These are phyloP conservation scores for Passiflora organensis DNA, from an alignment of 345 rosid species.

Conservation along the genomic window DNA sequence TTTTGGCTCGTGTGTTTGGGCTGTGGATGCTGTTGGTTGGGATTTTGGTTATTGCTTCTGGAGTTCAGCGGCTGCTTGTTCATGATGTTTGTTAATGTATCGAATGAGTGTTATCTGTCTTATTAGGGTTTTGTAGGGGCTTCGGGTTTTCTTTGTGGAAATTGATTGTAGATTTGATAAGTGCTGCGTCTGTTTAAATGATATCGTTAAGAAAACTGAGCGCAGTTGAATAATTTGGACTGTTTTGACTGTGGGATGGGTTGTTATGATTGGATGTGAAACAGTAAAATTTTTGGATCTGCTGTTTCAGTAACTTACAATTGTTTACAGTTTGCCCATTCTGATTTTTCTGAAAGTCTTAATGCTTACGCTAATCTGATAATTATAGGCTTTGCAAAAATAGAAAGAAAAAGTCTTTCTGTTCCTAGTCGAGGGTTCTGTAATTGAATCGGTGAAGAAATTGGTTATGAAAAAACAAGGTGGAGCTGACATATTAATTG, in stretches of 20 bases:
- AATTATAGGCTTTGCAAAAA: too few species aligned
- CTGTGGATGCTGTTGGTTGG: slow-evolving; percentile 3
- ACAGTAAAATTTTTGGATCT: too few species aligned
- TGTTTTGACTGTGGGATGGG: not conserved
- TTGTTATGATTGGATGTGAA: too few species aligned
- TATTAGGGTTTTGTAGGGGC: slow-evolving; percentile 5
- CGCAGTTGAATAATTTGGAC: not conserved
- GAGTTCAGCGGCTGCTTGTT: slow-evolving; percentile 8
- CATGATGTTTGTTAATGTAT: not conserved
- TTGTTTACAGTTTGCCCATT: too few species aligned
- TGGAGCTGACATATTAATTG: too few species aligned
- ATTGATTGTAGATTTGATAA: not conserved
- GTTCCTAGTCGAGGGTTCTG: too few species aligned
- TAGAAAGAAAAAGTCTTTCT: not conserved
- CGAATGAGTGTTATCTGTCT: slow-evolving; percentile 3
- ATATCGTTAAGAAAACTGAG: not conserved
- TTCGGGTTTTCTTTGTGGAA: not conserved
- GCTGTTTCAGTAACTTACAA: too few species aligned
- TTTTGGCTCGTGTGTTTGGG: slow-evolving; percentile 13
- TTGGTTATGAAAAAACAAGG: too few species aligned
- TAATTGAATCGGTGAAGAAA: too few species aligned
- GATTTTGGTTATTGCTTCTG: slow-evolving; percentile 9
- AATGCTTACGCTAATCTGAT: too few species aligned
- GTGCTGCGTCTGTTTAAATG: not conserved
- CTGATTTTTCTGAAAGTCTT: too few species aligned